Percentiles rank a stretch among this genome's conserved stretches.
phyloP scores from a whole-genome alignment of 2,329 filamentous ascomycete genomes.

The Colletotrichum agaves region DNA sequence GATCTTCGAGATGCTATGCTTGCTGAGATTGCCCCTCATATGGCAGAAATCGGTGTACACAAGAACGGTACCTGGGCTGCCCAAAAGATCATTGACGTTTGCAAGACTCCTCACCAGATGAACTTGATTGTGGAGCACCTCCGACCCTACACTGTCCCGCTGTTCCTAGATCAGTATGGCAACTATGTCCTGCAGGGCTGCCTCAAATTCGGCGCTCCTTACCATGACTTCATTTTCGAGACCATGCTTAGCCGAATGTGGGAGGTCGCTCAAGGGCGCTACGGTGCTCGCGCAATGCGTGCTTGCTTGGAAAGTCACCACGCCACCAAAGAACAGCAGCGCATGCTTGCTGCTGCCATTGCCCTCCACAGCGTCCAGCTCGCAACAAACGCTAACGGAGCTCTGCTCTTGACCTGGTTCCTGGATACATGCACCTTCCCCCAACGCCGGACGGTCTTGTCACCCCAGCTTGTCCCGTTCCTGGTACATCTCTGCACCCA shows the following conservation, averaged over 20 bases:
- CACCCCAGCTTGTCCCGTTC: slow-evolving; percentile 90
- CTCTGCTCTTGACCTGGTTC: slow-evolving; percentile 95
- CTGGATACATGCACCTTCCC: slow-evolving; percentile 98
- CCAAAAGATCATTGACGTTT: slow-evolving; percentile 98
- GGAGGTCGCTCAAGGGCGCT: slow-evolving; percentile 92
- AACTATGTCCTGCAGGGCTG: slow-evolving; percentile 99
- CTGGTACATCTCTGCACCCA: slow-evolving; percentile 96
- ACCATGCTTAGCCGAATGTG: slow-evolving; percentile 94
- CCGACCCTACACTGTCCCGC: slow-evolving; percentile 85
- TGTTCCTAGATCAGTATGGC: slow-evolving; percentile 97
- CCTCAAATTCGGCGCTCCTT: slow-evolving; percentile 87
- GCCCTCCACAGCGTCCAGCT: slow-evolving; percentile 97
- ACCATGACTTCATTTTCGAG: slow-evolving; percentile 98
- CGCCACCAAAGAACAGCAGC: slow-evolving; percentile 92
- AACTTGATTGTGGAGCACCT: slow-evolving; percentile 84
- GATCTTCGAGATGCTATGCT: slow-evolving; percentile 92
- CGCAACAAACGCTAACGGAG: slow-evolving; percentile 95
- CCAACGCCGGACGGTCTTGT: slow-evolving; percentile 87
- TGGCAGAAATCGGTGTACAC: slow-evolving; percentile 96
- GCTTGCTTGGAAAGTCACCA: slow-evolving; percentile 97
- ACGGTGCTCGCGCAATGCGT: slow-evolving; percentile 94
- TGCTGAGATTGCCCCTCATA: slow-evolving; percentile 84
- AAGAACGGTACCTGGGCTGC: slow-evolving; percentile 99
- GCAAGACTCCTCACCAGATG: slow-evolving; percentile 87
- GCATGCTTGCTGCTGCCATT: slow-evolving; percentile 93